Conservation (phyloP, 2,329 filamentous ascomycete species). For the Bisporella sp. region DNA sequence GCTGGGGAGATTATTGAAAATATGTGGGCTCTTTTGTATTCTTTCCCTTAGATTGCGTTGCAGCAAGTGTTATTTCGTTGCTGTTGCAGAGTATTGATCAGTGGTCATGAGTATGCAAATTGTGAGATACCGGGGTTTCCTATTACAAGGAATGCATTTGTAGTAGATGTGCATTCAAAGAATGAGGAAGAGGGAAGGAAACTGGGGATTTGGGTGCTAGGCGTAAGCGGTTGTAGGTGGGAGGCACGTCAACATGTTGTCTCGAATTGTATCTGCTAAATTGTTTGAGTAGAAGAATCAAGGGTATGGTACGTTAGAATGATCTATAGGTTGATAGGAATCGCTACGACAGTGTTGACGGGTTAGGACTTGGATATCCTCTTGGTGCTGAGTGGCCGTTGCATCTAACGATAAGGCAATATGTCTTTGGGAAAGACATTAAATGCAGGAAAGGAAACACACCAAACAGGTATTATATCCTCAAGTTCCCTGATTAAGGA, state of each 20-base stretch:
- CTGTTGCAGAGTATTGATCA: neutral
- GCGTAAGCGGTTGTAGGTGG: too few relatives aligned
- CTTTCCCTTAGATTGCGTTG: neutral
- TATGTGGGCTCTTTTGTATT: neutral
- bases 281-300: too few relatives aligned
- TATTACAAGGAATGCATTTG: neutral
- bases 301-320: too few relatives aligned
- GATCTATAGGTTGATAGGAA: too few relatives aligned
- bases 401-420: too few relatives aligned
- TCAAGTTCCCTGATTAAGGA: neutral
- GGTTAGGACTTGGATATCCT: too few relatives aligned
- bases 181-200: too few relatives aligned
- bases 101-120: neutral
- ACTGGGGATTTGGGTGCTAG: too few relatives aligned
- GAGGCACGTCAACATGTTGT: too few relatives aligned
- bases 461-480: neutral
- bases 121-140: neutral
- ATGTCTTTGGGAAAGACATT: neutral
- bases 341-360: too few relatives aligned
- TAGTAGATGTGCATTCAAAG: neutral
- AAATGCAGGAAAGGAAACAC: neutral
- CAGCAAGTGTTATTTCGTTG: neutral
- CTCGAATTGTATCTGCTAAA: too few relatives aligned
- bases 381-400: too few relatives aligned
- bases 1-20: neutral